Percentiles rank a stretch among this genome's conserved stretches.
phyloP scores from a whole-genome alignment of 352 stramenopile genomes.

The Phytopythium oedochilum region DNA sequence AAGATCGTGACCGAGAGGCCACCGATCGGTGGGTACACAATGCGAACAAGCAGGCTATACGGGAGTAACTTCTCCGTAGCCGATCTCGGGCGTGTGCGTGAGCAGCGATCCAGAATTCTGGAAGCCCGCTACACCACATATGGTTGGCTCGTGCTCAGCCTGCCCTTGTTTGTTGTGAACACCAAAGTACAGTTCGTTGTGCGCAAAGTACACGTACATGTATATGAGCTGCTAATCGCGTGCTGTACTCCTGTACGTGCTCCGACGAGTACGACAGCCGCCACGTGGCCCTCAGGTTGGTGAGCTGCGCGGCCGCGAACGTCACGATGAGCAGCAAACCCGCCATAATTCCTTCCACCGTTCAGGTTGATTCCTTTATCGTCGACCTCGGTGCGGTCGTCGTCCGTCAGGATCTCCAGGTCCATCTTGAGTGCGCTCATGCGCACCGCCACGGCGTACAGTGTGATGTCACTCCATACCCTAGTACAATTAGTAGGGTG shows the following conservation, averaged over 20 bases:
- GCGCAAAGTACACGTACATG: conserved; percentile 76
- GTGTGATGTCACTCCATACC: no score
- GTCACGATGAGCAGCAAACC: conserved; percentile 43
- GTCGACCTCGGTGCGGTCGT: conserved; percentile 96
- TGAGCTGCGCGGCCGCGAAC: conserved; percentile 42
- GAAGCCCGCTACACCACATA: no score
- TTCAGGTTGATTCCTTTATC: conserved; percentile 98
- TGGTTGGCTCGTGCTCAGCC: conserved; percentile 45
- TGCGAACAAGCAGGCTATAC: no score
- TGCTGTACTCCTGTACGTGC: conserved; percentile 28
- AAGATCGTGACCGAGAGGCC: no score
- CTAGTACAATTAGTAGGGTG: no score
- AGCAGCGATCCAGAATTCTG: conserved; percentile 63
- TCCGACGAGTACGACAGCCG: conserved; percentile 96
- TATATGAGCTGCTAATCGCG: conserved; percentile 73
- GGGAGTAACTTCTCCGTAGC: no score
- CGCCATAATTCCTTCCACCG: conserved; percentile 77
- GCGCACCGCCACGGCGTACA: conserved; percentile 48
- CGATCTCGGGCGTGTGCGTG: conserved; percentile 8
- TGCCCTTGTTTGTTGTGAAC: conserved; percentile 53
- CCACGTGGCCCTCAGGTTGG: conserved; percentile 49
- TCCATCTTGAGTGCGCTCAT: conserved; percentile 83
- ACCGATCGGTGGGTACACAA: no score
- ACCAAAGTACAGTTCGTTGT: conserved; percentile 62
- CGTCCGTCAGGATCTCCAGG: conserved; percentile 84